Evolutionary conservation across 805 yeast genomes (phyloP).

Genomic region (Allodekkera sacchari): DNA sequence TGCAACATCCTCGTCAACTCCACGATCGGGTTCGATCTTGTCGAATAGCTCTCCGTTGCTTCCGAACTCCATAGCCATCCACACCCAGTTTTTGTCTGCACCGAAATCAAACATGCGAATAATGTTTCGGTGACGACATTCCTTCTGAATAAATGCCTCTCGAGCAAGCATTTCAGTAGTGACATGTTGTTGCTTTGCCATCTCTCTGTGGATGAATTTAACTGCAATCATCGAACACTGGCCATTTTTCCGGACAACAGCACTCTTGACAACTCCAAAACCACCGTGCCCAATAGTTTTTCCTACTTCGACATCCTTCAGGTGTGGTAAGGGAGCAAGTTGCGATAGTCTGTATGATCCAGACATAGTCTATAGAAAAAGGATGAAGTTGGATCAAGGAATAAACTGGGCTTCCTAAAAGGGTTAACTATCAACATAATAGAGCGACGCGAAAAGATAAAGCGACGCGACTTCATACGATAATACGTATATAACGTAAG

Average conservation of each 20-base stretch:
- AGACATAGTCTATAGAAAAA: constrained; percentile 5
- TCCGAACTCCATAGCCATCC: constrained; percentile 63
- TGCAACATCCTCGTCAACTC: constrained; percentile 57
- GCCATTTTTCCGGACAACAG: constrained; percentile 27
- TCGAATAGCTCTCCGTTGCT: constrained; percentile 73
- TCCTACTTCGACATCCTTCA: constrained; percentile 38
- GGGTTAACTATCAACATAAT: too few relatives aligned
- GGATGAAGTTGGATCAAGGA: too few relatives aligned
- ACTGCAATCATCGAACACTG: constrained; percentile 34
- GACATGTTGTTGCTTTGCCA: constrained; percentile 25
- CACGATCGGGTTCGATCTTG: constrained; percentile 69
- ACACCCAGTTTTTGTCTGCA: constrained; percentile 47
- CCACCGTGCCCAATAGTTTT: constrained; percentile 60
- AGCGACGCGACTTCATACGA: too few relatives aligned
- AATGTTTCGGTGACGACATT: constrained; percentile 54
- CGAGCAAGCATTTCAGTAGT: constrained; percentile 30
- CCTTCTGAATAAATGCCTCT: constrained; percentile 53
- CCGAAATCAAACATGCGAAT: constrained; percentile 48
- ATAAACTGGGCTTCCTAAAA: too few relatives aligned
- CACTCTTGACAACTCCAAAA: constrained; percentile 54
- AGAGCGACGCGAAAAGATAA: too few relatives aligned
- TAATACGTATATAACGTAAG: too few relatives aligned
- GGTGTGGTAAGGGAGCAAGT: constrained; percentile 38
- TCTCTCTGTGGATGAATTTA: constrained; percentile 40
- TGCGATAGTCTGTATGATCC: constrained; percentile 35